Conservation (phyloP, 2,329 filamentous ascomycete species). For the Phaeosphaeria sp. region DNA sequence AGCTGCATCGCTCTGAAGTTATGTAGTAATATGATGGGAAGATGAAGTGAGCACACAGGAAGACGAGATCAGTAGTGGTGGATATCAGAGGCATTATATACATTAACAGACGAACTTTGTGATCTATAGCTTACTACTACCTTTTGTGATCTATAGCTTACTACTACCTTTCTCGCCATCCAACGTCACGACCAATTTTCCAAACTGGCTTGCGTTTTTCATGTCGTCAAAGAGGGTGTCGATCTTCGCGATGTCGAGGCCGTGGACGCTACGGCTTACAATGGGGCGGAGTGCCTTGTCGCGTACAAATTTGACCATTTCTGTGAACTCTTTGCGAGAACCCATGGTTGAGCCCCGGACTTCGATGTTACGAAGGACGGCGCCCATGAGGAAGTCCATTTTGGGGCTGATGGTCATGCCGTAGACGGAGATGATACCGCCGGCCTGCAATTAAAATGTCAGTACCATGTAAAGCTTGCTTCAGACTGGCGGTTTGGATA, state of each 20-base stretch:
- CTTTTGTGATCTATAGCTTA: conserved; percentile 38
- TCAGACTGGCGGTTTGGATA: too few relatives aligned
- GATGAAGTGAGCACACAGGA: too few relatives aligned
- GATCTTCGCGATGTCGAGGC: conserved; percentile 77
- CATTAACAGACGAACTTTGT: not conserved
- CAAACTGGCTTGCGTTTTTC: conserved; percentile 85
- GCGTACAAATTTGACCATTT: conserved; percentile 85
- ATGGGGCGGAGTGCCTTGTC: conserved; percentile 76
- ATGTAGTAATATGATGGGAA: too few relatives aligned
- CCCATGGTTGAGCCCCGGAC: conserved; percentile 90
- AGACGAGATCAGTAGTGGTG: not conserved
- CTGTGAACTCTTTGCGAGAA: conserved; percentile 83
- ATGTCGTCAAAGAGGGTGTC: conserved; percentile 87
- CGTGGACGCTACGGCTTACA: conserved; percentile 75
- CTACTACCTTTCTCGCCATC: conserved; percentile 26
- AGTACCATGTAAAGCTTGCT: too few relatives aligned
- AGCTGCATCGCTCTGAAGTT: too few relatives aligned
- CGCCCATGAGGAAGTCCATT: conserved; percentile 85
- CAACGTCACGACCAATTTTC: conserved; percentile 79
- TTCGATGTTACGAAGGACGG: conserved; percentile 86
- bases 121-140: conserved; percentile 38
- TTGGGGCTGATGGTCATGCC: conserved; percentile 89
- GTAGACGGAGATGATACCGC: conserved; percentile 84
- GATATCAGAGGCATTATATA: not conserved
- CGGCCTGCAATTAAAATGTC: conserved; percentile 54